Base-by-base conservation (phyloP, 306 rosid genomes). In the Acacia confusa region DNA sequence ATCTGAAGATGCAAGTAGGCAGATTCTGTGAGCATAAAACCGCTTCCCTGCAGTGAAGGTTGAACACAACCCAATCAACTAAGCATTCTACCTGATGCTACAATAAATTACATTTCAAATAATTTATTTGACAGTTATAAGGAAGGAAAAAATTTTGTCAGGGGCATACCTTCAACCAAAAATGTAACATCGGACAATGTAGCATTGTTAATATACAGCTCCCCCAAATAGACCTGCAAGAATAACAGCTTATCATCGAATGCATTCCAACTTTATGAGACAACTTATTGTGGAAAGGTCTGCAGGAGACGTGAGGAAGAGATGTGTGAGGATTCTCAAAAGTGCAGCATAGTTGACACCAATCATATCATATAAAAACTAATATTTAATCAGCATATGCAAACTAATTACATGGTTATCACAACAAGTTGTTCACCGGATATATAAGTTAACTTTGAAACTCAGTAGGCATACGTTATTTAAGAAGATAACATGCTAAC, bases 1-100 rank as follows among this genome's bases (percentile, higher is more conserved):
- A 85, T 91, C 98, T 24, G 99, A 96, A 69, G 97, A 96, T 63
- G 99, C 99, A 61, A 96, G 98, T 65, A 96, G 85, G 84, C 97
- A 92, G 70, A 93, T 93, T 86, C 97, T 91, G 81, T 96, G 99
- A 68, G 99, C 99, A 87, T 89, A 87, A 81, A 96, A 96, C 65
- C 91, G 92, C 84, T 86, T 89, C 6, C 97, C 99, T 96, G 94
- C 86, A 85, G 19, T 38, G 6, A 47, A 75, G 78, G 9, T 69
- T 14, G 22, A 78, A 79, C 5, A 53, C 9, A 50, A 22, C 19
- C 28, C 9, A 8, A 73, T 80, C 43, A 72, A 40, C 47, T 76
- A 50, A 60, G 27, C 43, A 52, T 50, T 72, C 16, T 74, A 80
- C 68, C 71, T 47, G 45, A 63, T 22, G 40, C 69, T 40, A 80